Base-by-base conservation (phyloP, 2,329 filamentous ascomycete genomes). In the Tolypocladium inflatum region DNA sequence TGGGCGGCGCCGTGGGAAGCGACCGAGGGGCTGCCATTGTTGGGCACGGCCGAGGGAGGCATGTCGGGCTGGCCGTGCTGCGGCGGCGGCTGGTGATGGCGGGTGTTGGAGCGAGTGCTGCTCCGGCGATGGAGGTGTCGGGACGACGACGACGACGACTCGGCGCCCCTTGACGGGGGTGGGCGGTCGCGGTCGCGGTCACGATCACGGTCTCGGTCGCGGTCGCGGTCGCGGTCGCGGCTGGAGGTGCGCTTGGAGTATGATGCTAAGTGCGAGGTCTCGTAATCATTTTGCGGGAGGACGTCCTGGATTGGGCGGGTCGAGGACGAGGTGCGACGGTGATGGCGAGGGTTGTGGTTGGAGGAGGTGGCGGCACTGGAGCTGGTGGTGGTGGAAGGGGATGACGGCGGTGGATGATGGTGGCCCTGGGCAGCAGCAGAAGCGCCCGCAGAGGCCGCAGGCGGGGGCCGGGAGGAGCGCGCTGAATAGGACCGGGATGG, bases 241-340 rank as follows among this genome's bases (percentile, higher is more conserved):
- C 85, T 88, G 60, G 83, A 80, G 75, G 80, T 85, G 74, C 85
- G 81, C 82, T 84, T 74, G 78, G 80, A 64, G 75, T 83, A 76
- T 60, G 65, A 61, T 66, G 83, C 81, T 76, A 89, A 73, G 76
- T 86, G 86, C 66, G 81, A 78, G 66, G 86, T 81, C 74, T 93
- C 90, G 77, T 86, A 86, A 74, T 94, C 89, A 71, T 87, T 80
- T 67, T 87, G 84, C 57, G 76, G 75, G 56, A 75, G 65, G 50
- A 74, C 64, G 58, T 80, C 74, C 62, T 78, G 74, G 54, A 73
- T 66, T 60, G 75, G 72, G 61, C 74, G 75, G 58, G 73, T 70
- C 48, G 74, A 74, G 33, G 75, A 76, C 41, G 75, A 74, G 66
- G 71, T 63, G 65, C 68, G 71, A 63, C 69, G 72, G 59, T 71